Evolutionary conservation across 192 early-diverging fungal species (phyloP).

Genomic region (Jimgerdemannia lactiflua): DNA sequence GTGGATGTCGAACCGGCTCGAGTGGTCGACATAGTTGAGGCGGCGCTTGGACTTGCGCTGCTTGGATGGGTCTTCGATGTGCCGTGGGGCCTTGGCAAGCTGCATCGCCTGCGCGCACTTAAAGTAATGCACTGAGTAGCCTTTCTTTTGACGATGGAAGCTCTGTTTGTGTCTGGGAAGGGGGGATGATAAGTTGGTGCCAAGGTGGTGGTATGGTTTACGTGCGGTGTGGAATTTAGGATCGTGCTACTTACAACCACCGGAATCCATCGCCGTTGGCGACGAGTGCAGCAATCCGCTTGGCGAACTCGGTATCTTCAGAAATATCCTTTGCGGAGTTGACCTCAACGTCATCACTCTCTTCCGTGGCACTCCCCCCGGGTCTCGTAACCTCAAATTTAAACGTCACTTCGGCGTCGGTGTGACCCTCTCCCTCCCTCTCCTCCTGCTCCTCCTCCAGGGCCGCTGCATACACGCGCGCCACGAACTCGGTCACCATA

Average conservation of each 20-base stretch:
- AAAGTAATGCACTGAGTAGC: not conserved
- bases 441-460: not conserved
- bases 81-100: not conserved
- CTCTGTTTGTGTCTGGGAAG: not conserved
- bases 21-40: not conserved
- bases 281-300: not conserved
- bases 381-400: not conserved
- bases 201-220: not conserved
- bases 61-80: not conserved
- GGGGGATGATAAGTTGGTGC: not conserved
- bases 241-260: not conserved
- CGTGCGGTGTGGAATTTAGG: no score
- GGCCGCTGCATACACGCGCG: not conserved
- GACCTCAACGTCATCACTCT: no score
- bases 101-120: not conserved
- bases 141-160: not conserved
- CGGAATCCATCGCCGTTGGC: not conserved
- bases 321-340: not conserved
- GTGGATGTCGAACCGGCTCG: not conserved
- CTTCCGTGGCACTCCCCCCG: no score
- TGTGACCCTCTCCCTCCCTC: not conserved
- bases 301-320: not conserved
- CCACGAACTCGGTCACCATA: not conserved
- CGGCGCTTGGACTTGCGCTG: not conserved
- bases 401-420: not conserved